phyloP scores from a whole-genome alignment of 2,329 filamentous ascomycete species.

The Colletotrichum spaethianum region DNA sequence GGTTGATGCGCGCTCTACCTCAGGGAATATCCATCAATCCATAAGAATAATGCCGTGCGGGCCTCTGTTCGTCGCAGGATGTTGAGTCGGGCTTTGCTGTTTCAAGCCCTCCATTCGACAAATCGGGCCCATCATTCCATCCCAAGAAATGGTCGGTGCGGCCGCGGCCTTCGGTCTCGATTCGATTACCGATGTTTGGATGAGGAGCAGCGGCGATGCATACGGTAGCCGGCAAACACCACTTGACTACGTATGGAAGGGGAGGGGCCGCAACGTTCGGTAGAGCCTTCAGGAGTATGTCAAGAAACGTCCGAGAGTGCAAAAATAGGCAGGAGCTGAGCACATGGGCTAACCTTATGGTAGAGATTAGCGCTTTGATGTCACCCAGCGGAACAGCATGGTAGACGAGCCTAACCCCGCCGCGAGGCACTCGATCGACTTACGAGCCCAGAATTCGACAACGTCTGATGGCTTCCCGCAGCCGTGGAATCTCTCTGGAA shows the following conservation, averaged over 20 bases:
- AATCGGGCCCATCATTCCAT: conserved; percentile 14
- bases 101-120: conserved; percentile 24
- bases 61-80: conserved; percentile 14
- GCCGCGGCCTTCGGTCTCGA: conserved; percentile 21
- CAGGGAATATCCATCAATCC: conserved; percentile 20
- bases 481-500: conserved; percentile 4
- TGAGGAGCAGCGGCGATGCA: not conserved
- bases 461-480: conserved; percentile 11
- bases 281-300: not conserved
- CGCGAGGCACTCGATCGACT: not conserved
- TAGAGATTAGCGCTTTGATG: conserved; percentile 32
- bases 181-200: conserved; percentile 34
- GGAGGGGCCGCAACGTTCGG: not conserved
- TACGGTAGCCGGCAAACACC: not conserved
- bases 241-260: not conserved
- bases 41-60: conserved; percentile 4
- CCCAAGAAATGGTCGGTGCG: conserved; percentile 13
- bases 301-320: conserved; percentile 16
- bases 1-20: conserved; percentile 18
- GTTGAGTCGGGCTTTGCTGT: conserved; percentile 32
- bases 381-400: conserved; percentile 33
- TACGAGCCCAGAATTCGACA: conserved; percentile 10
- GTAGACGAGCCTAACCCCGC: conserved; percentile 11
- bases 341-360: not conserved
- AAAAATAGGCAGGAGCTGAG: conserved; percentile 28